Percentiles rank a stretch among this genome's conserved stretches.
phyloP scores from a whole-genome alignment of 208 protist genomes.

The Crithidia fasciculata region DNA sequence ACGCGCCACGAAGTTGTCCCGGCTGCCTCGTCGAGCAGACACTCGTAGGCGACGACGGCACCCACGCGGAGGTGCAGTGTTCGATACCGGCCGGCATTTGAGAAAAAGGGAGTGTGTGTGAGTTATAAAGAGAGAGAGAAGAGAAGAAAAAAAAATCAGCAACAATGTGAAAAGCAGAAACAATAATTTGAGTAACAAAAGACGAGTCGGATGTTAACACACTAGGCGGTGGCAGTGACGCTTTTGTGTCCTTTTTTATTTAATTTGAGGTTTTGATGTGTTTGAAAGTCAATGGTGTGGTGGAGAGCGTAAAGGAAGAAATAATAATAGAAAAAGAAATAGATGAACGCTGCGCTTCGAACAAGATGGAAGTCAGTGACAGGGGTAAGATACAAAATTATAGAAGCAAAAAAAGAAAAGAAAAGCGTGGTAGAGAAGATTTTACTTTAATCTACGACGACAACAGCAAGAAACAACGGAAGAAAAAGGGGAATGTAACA shows the following conservation, averaged over 20 bases:
- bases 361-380: neutral
- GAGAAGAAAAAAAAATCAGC: neutral
- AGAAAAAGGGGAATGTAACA: too few species aligned
- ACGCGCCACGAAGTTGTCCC: conserved; percentile 28
- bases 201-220: too few species aligned
- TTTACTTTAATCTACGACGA: neutral
- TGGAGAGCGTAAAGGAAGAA: neutral
- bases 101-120: neutral
- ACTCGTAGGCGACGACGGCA: conserved; percentile 58
- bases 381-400: neutral
- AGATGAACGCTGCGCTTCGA: neutral
- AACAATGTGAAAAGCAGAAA: neutral
- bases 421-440: too few species aligned
- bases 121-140: conserved; percentile 3
- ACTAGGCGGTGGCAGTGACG: too few species aligned
- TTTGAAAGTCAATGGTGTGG: too few species aligned
- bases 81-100: neutral
- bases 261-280: too few species aligned
- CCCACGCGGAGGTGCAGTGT: conserved; percentile 21
- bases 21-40: conserved; percentile 24
- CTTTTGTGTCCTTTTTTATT: too few species aligned
- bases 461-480: neutral
- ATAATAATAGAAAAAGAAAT: neutral
- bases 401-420: neutral
- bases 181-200: neutral